phyloP scores from a whole-genome alignment of 768 basidiomycete genomes.

The Kwoniella shandongensis region DNA sequence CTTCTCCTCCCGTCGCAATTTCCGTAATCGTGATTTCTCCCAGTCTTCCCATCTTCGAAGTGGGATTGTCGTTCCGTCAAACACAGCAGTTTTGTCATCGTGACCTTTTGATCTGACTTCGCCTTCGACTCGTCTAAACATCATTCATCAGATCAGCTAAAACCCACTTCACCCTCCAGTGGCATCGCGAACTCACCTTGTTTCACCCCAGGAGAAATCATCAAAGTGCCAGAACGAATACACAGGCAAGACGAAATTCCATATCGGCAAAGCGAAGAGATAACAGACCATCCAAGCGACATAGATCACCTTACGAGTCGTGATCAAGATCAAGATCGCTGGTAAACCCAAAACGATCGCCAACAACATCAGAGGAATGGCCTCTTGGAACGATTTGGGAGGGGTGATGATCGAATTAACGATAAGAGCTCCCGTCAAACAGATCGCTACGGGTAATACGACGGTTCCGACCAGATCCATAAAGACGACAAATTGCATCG shows the following conservation, averaged over 20 bases:
- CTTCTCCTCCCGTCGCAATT: constrained; percentile 70
- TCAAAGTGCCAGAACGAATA: constrained; percentile 99
- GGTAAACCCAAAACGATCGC: constrained; percentile 90
- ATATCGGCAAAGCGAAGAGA: constrained; percentile 84
- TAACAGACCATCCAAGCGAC: constrained; percentile 98
- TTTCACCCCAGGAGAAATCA: constrained; percentile 99
- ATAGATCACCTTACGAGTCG: constrained; percentile 91
- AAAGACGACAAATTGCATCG: constrained; percentile 99
- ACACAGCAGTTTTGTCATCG: constrained; percentile 60
- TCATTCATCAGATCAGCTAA: background rate
- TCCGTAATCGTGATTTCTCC: constrained; percentile 92
- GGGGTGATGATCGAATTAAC: constrained; percentile 76
- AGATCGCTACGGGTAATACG: constrained; percentile 90
- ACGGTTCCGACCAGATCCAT: constrained; percentile 68
- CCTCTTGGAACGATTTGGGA: constrained; percentile 81
- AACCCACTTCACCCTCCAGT: background rate
- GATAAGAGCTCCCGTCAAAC: constrained; percentile 83
- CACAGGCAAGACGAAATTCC: constrained; percentile 91
- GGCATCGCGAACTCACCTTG: constrained; percentile 64
- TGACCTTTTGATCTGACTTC: constrained; percentile 79
- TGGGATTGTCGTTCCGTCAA: constrained; percentile 68
- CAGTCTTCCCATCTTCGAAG: constrained; percentile 99
- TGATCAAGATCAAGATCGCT: constrained; percentile 85
- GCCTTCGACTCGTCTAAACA: constrained; percentile 83
- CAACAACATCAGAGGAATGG: constrained; percentile 88